Conservation (phyloP, 805 yeast genomes). For the Cyberlindnera euphorbiiphila region DNA sequence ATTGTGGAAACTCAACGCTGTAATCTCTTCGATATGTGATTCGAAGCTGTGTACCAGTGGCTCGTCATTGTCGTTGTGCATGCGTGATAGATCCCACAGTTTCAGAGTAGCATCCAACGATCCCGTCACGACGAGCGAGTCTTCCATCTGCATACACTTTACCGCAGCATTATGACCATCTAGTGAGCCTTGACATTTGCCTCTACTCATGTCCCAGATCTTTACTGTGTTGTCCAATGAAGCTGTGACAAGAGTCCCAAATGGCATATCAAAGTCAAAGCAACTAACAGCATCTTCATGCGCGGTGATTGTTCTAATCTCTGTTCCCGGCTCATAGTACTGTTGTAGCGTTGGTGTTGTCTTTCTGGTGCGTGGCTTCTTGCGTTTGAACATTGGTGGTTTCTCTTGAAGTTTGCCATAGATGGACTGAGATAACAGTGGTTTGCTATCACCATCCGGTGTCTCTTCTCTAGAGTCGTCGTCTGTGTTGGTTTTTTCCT, state of each 20-base stretch:
- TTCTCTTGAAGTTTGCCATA: slow-evolving; percentile 40
- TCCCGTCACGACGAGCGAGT: slow-evolving; percentile 48
- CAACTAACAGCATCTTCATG: slow-evolving; percentile 52
- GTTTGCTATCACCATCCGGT: slow-evolving; percentile 16
- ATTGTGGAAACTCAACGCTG: slow-evolving; percentile 54
- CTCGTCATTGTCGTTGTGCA: slow-evolving; percentile 24
- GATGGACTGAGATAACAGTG: slow-evolving; percentile 39
- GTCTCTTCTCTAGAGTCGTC: slow-evolving; percentile 17
- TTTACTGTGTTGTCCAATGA: slow-evolving; percentile 72
- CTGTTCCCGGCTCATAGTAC: slow-evolving; percentile 56
- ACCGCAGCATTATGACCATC: slow-evolving; percentile 62
- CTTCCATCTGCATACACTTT: slow-evolving; percentile 55
- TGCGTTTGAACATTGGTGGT: slow-evolving; percentile 31
- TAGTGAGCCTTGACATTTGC: slow-evolving; percentile 45
- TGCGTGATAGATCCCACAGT: slow-evolving; percentile 50
- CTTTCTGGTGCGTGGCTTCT: slow-evolving; percentile 37
- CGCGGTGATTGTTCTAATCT: slow-evolving; percentile 46
- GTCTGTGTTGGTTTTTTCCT: slow-evolving; percentile 7
- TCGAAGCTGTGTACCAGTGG: slow-evolving; percentile 49
- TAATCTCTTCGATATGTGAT: slow-evolving; percentile 64
- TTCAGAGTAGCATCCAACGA: slow-evolving; percentile 60
- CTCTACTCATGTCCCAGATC: slow-evolving; percentile 76
- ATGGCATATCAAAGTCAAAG: slow-evolving; percentile 69
- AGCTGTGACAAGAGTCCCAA: slow-evolving; percentile 74
- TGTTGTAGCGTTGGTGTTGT: slow-evolving; percentile 63